Evolutionary conservation across 306 rosid genomes (phyloP).

Genomic region (Quillaja saponaria): DNA sequence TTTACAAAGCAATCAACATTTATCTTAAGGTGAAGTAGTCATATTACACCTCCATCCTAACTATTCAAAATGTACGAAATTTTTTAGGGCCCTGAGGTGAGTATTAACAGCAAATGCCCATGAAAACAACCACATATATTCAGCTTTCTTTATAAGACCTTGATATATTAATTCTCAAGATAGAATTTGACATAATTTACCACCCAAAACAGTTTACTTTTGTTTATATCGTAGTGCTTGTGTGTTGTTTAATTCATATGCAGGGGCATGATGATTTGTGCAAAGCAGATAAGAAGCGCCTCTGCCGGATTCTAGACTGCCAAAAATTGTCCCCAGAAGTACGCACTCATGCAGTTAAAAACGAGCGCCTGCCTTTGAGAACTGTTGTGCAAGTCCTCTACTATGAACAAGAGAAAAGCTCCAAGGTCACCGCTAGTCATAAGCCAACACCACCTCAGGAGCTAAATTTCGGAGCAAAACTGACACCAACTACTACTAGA

Average conservation of each 20-base stretch:
- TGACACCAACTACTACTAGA: constrained; percentile 40
- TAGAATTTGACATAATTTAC: neutral
- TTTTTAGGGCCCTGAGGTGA: neutral
- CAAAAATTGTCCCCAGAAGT: constrained; percentile 67
- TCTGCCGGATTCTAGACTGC: constrained; percentile 73
- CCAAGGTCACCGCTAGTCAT: constrained; percentile 35
- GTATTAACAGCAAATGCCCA: neutral
- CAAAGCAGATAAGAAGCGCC: constrained; percentile 68
- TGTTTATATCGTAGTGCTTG: constrained; percentile 3
- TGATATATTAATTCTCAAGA: neutral
- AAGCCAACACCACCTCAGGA: constrained; percentile 46
- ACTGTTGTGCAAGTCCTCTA: constrained; percentile 82
- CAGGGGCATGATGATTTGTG: constrained; percentile 72
- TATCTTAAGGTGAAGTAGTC: constrained; percentile 73
- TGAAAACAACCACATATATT: constrained; percentile 14
- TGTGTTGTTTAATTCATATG: constrained; percentile 28
- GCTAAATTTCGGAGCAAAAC: constrained; percentile 45
- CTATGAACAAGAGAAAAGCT: constrained; percentile 71
- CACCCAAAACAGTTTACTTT: no score
- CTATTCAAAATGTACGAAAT: neutral
- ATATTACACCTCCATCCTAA: neutral
- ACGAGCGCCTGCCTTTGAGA: constrained; percentile 77
- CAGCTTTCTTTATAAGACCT: constrained; percentile 8
- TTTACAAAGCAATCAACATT: constrained; percentile 84
- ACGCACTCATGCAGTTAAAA: constrained; percentile 73